Evolutionary conservation across 148 eudicot genomes (phyloP).

Genomic region (Spergularia marina): DNA sequence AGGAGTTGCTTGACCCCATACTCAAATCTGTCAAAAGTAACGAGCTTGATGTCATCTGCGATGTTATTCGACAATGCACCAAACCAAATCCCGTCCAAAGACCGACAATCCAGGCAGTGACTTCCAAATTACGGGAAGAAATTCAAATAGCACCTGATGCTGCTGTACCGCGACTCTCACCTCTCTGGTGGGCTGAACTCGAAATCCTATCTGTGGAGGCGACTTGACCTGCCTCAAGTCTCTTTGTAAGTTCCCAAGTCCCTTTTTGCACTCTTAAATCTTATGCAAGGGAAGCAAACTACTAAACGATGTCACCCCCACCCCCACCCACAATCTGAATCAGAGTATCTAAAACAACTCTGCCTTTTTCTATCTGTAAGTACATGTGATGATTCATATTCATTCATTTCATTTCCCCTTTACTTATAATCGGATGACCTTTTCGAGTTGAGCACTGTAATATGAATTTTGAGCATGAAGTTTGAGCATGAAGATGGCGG

Average conservation of each 20-base stretch:
- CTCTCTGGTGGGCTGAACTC: constrained; percentile 98
- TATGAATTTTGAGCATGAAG: no score
- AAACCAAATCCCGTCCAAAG: constrained; percentile 44
- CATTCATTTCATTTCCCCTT: background rate
- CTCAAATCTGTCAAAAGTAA: constrained; percentile 55
- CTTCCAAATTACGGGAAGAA: constrained; percentile 43
- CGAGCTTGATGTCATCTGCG: constrained; percentile 67
- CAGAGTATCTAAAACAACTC: constrained; percentile 12
- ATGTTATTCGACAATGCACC: constrained; percentile 58
- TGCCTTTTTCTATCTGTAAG: constrained; percentile 9
- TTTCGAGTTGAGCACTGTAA: background rate
- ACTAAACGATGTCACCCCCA: background rate
- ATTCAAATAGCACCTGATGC: constrained; percentile 59
- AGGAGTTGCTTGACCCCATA: constrained; percentile 53
- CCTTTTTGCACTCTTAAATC: constrained; percentile 17
- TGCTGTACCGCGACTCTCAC: constrained; percentile 81
- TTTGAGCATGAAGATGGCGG: no score
- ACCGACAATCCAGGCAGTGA: constrained; percentile 53
- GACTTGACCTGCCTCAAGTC: constrained; percentile 24
- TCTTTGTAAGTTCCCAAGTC: constrained; percentile 17
- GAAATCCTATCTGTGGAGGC: constrained; percentile 84
- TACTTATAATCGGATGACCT: background rate
- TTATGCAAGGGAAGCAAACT: constrained; percentile 20
- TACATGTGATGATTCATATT: constrained; percentile 24
- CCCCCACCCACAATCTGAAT: background rate